A percentile compares a stretch with the other conserved stretches of the same genome.
Conservation (phyloP, 306 rosid genomes). For the Glycine tomentella region DNA sequence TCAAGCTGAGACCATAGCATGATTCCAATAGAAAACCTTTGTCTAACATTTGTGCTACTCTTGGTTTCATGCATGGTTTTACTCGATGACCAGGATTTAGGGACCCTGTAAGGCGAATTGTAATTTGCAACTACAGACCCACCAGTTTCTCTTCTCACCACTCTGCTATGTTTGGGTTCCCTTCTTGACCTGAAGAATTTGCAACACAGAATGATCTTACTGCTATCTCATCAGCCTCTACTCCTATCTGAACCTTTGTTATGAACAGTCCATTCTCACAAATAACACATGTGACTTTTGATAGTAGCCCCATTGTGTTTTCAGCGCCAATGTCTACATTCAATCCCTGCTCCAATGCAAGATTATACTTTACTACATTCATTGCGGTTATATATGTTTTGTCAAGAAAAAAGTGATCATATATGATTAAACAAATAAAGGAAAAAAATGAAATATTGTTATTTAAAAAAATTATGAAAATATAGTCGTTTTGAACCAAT, state of each 20-base stretch:
- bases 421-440: background rate
- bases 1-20: slow-evolving; percentile 70
- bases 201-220: slow-evolving; percentile 63
- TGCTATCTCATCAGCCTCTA: slow-evolving; percentile 52
- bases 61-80: slow-evolving; percentile 6
- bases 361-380: too few species aligned
- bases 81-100: slow-evolving; percentile 31
- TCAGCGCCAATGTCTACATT: slow-evolving; percentile 55
- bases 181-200: slow-evolving; percentile 58
- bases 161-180: slow-evolving; percentile 54
- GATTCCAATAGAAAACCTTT: slow-evolving; percentile 62
- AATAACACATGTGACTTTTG: slow-evolving; percentile 62
- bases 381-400: background rate
- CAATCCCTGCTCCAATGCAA: slow-evolving; percentile 53
- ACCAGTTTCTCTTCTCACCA: slow-evolving; percentile 56
- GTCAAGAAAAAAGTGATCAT: background rate
- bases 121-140: slow-evolving; percentile 54
- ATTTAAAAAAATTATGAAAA: too few species aligned
- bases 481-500: too few species aligned
- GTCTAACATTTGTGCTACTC: slow-evolving; percentile 30
- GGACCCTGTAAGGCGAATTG: slow-evolving; percentile 44
- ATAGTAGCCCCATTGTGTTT: slow-evolving; percentile 59
- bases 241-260: slow-evolving; percentile 52
- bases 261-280: slow-evolving; percentile 69
- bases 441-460: too few species aligned